phyloP scores from a whole-genome alignment of 345 rosid genomes.

The Sisymbrium altissimum region DNA sequence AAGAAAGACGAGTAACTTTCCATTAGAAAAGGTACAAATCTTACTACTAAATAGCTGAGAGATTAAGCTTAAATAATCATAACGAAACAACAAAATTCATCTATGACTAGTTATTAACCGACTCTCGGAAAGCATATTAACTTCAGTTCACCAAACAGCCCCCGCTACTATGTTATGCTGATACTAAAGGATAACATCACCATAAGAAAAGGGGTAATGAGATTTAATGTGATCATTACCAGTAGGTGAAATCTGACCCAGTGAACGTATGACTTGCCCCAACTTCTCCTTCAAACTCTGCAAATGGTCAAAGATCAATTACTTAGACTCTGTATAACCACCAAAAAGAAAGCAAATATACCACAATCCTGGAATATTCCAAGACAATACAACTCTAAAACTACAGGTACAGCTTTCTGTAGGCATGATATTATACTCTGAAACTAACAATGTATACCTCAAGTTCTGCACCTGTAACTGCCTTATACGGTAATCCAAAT shows the following conservation, averaged over 20 bases:
- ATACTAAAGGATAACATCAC: neutral
- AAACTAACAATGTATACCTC: slow-evolving; percentile 53
- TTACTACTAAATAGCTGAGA: neutral
- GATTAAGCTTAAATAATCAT: neutral
- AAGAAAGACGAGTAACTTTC: slow-evolving; percentile 1
- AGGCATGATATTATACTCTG: neutral
- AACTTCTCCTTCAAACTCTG: slow-evolving; percentile 58
- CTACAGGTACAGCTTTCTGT: neutral
- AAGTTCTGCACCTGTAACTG: slow-evolving; percentile 55
- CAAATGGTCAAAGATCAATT: neutral
- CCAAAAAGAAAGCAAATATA: neutral
- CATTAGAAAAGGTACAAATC: slow-evolving; percentile 18
- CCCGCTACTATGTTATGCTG: neutral
- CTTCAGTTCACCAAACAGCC: neutral
- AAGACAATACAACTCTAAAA: neutral
- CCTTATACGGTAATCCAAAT: slow-evolving; percentile 65
- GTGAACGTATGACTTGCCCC: slow-evolving; percentile 54
- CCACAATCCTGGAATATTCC: neutral
- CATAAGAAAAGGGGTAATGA: neutral
- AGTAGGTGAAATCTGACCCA: slow-evolving; percentile 31
- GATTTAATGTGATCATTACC: slow-evolving; percentile 40
- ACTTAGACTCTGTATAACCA: neutral
- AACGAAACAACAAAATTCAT: neutral
- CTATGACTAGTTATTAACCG: neutral
- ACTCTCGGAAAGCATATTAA: neutral